Percentiles rank a stretch among this genome's conserved stretches.
These are phyloP conservation scores for Eustoma russellianum DNA, from an alignment of 257 asterid genomes.

Conservation along the genomic window DNA sequence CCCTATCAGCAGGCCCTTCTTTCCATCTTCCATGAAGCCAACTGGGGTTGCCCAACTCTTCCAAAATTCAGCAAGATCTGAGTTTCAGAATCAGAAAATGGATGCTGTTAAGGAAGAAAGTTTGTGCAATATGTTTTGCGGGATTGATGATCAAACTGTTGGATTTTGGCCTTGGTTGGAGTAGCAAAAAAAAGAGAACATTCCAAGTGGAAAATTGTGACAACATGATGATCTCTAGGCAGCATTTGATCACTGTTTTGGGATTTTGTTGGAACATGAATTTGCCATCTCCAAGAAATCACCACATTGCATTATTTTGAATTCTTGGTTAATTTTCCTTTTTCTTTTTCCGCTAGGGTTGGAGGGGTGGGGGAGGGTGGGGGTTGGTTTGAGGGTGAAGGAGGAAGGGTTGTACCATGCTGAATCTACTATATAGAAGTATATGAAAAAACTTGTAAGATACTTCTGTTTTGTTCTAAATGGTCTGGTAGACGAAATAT, in stretches of 20 bases:
- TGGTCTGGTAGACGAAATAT: constrained; percentile 1
- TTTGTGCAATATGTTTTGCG: constrained; percentile 71
- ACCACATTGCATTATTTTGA: constrained; percentile 2
- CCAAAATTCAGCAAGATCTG: constrained; percentile 34
- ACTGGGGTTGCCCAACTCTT: constrained; percentile 23
- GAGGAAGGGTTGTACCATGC: too few species aligned
- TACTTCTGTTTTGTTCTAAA: too few species aligned
- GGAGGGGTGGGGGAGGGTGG: constrained; percentile 4
- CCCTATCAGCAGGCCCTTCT: constrained; percentile 34
- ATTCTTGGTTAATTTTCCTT: constrained; percentile 3
- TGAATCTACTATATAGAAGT: too few species aligned
- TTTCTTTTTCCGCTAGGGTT: not conserved
- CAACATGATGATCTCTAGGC: not conserved
- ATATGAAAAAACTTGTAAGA: too few species aligned
- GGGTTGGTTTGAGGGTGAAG: constrained; percentile 7
- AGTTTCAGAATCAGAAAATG: constrained; percentile 38
- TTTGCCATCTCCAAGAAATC: constrained; percentile 3
- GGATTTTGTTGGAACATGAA: not conserved
- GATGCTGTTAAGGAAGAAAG: constrained; percentile 68
- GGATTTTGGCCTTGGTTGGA: constrained; percentile 99
- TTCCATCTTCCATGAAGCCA: constrained; percentile 45
- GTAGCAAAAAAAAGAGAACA: constrained; percentile 45
- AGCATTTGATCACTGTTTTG: not conserved
- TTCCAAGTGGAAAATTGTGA: too few species aligned
- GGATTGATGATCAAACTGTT: constrained; percentile 73